These are phyloP conservation scores for Skeletonema menzelii DNA, from an alignment of 108 stramenopile species.

Conservation along the genomic window DNA sequence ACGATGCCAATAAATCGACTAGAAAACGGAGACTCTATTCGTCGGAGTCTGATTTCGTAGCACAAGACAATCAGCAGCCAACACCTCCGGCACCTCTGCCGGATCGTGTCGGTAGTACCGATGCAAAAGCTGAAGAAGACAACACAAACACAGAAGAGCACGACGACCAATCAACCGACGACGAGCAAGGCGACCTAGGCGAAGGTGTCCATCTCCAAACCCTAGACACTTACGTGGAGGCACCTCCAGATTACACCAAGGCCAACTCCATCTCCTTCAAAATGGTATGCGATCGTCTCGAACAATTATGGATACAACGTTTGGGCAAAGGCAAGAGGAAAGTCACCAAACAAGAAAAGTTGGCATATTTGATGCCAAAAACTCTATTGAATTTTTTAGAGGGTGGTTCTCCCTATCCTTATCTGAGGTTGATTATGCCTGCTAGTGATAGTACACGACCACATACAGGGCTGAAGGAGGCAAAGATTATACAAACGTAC, in stretches of 20 bases:
- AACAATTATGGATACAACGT: conserved; percentile 54
- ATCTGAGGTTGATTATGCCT: conserved; percentile 70
- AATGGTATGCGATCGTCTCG: conserved; percentile 54
- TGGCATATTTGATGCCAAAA: conserved; percentile 51
- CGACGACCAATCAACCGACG: conserved; percentile 16
- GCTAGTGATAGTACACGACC: conserved; percentile 65
- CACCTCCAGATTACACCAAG: conserved; percentile 60
- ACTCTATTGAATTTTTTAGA: conserved; percentile 34
- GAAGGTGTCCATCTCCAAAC: conserved; percentile 26
- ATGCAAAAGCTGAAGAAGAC: neutral
- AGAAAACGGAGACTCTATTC: neutral
- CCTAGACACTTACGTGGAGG: conserved; percentile 22
- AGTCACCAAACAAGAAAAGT: conserved; percentile 35
- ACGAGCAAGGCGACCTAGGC: conserved; percentile 26
- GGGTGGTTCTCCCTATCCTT: conserved; percentile 54
- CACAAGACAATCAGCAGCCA: neutral
- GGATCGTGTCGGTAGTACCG: neutral
- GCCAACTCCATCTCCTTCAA: conserved; percentile 59
- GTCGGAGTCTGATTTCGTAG: neutral
- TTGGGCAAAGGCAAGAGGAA: conserved; percentile 12
- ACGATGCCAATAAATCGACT: neutral
- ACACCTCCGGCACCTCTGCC: neutral
- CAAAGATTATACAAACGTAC: conserved; percentile 66
- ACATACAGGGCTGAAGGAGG: conserved; percentile 67
- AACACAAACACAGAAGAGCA: neutral